A percentile compares a stretch with the other conserved stretches of the same genome.
These are phyloP conservation scores for Triangularia setosa DNA, from an alignment of 2,329 filamentous ascomycete species.

Conservation along the genomic window DNA sequence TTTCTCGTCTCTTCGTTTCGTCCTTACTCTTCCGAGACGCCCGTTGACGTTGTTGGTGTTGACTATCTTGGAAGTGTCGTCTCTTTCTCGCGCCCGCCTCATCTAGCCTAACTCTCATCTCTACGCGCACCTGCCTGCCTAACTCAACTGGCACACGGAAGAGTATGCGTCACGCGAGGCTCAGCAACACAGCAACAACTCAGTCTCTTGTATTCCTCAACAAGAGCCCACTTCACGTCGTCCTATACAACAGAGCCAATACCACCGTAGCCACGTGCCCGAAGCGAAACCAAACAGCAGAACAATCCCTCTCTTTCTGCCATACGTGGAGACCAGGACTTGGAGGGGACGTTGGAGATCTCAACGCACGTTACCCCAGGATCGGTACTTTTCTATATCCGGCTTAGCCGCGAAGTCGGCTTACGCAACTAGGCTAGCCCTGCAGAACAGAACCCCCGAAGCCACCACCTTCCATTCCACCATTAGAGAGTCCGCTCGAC, in stretches of 20 bases:
- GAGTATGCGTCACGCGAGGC: background rate
- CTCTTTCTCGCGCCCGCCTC: background rate
- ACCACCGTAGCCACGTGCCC: background rate
- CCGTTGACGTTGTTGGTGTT: background rate
- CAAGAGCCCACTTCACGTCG: background rate
- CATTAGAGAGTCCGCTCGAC: background rate
- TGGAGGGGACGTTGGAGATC: background rate
- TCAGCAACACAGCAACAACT: background rate
- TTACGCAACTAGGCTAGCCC: slow-evolving; percentile 1
- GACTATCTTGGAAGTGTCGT: background rate
- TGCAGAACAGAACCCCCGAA: background rate
- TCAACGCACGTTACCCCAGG: slow-evolving; percentile 3
- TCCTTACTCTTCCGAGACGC: background rate
- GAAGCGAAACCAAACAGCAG: background rate
- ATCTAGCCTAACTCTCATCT: background rate
- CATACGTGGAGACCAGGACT: background rate
- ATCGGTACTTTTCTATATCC: slow-evolving; percentile 18
- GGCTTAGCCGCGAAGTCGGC: slow-evolving; percentile 8
- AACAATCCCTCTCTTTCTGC: background rate
- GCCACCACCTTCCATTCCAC: background rate
- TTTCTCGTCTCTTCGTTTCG: background rate
- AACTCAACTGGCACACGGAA: background rate
- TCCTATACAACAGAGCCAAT: background rate
- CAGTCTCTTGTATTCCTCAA: background rate
- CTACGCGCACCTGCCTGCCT: background rate